Conservation (phyloP, 371 early-diverging fungal genomes). For the Rhizopus stolonifer region DNA sequence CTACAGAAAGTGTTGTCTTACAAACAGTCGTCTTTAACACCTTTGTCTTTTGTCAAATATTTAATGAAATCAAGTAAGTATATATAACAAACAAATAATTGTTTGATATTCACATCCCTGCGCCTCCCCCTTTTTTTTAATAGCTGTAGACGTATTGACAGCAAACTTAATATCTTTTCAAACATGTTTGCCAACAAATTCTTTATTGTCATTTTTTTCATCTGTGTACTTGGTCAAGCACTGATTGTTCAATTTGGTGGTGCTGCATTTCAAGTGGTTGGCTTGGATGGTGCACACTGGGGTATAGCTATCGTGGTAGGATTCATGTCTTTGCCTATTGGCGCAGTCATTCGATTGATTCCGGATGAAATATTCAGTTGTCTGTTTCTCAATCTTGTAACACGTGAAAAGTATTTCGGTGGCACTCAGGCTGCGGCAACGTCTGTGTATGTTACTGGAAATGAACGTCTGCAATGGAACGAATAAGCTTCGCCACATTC, state of each 20-base stretch:
- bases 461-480: constrained; percentile 31
- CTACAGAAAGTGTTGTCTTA: constrained; percentile 31
- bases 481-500: not conserved
- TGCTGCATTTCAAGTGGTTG: constrained; percentile 43
- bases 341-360: constrained; percentile 60
- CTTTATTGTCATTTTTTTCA: constrained; percentile 52
- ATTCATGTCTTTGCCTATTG: constrained; percentile 60
- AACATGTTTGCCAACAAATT: constrained; percentile 44
- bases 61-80: constrained; percentile 64
- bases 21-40: constrained; percentile 70
- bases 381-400: constrained; percentile 12
- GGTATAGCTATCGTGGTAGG: constrained; percentile 58
- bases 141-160: constrained; percentile 54
- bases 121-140: not conserved
- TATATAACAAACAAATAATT: too few relatives aligned
- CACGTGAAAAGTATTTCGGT: constrained; percentile 16
- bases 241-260: constrained; percentile 57
- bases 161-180: constrained; percentile 52
- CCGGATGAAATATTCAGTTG: constrained; percentile 40
- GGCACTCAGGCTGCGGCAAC: constrained; percentile 8
- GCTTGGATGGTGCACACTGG: constrained; percentile 57
- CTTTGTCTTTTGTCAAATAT: constrained; percentile 76
- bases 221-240: constrained; percentile 48
- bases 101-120: too few relatives aligned
- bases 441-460: constrained; percentile 32